These are phyloP conservation scores for Boletus fagicola DNA, from an alignment of 768 basidiomycete genomes.

Conservation along the genomic window DNA sequence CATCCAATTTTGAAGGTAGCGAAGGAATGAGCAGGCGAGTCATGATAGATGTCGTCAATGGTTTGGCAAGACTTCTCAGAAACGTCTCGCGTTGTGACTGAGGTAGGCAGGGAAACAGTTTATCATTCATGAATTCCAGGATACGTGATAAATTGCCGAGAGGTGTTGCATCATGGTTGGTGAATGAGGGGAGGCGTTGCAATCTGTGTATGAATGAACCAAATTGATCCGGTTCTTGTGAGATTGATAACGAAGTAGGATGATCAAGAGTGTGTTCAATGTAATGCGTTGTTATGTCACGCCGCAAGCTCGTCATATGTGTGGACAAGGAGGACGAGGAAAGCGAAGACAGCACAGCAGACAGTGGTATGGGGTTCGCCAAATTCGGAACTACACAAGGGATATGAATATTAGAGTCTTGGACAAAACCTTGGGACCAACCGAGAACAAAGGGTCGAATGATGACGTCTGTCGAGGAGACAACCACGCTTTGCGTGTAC, in stretches of 20 bases:
- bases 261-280: slow-evolving; percentile 58
- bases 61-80: slow-evolving; percentile 56
- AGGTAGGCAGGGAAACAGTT: slow-evolving; percentile 60
- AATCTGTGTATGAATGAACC: slow-evolving; percentile 44
- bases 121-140: slow-evolving; percentile 59
- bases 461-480: slow-evolving; percentile 48
- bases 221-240: slow-evolving; percentile 34
- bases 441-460: slow-evolving; percentile 53
- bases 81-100: slow-evolving; percentile 44
- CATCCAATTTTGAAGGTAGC: slow-evolving; percentile 63
- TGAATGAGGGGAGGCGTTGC: slow-evolving; percentile 45
- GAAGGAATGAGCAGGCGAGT: slow-evolving; percentile 63
- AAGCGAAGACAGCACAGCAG: slow-evolving; percentile 58
- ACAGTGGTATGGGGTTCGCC: slow-evolving; percentile 47
- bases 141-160: slow-evolving; percentile 56
- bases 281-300: slow-evolving; percentile 60
- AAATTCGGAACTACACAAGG: slow-evolving; percentile 55
- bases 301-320: slow-evolving; percentile 59
- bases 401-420: slow-evolving; percentile 1
- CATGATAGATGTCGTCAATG: slow-evolving; percentile 59
- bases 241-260: slow-evolving; percentile 43
- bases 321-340: slow-evolving; percentile 51
- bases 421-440: slow-evolving; percentile 35
- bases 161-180: slow-evolving; percentile 34
- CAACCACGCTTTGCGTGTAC: slow-evolving; percentile 55